Evolutionary conservation across 805 yeast species (phyloP), one percentile per base, ranked within the genome.

Genomic region (Metschnikowia noctiluminum): DNA sequence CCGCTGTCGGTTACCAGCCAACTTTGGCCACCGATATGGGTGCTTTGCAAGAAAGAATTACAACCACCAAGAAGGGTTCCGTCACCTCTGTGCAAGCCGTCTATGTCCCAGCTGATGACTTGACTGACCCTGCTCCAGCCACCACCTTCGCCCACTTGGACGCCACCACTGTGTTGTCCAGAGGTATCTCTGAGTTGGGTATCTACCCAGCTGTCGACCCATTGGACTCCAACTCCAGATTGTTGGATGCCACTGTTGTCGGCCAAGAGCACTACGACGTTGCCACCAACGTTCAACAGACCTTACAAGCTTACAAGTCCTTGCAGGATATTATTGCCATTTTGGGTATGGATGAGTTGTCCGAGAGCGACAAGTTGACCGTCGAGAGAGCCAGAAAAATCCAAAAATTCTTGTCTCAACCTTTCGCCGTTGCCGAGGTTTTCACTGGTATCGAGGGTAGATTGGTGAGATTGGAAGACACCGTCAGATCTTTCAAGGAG

Each of bases 161-260:
- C 76, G 99, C 99, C 73, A 92, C 99, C 74, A 92, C 99, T 70
- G 99, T 94, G 77, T 88, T 94, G 84, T 91, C 98, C 66, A 90
- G 99, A 85, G 91, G 96, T 84, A 94, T 94, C 73, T 94, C 99
- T 56, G 99, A 94, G 83, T 84, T 94, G 78, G 98, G 98, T 91
- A 94, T 94, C 76, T 94, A 94, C 90, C 99, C 99, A 74, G 99
- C 99, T 72, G 99, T 94, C 83, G 99, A 94, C 80, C 99, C 99
- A 71, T 87, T 94, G 76, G 99, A 92, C 81, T 94, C 99, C 71
- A 92, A 87, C 80, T 94, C 98, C 56, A 90, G 99, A 85, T 87
- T 94, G 74, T 86, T 94, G 73, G 99, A 94, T 75, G 96, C 85
- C 69, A 69, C 96, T 59, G 94, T 94, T 70, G 97, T 94, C 66